These are phyloP conservation scores for Ganoderma lingzhi DNA, from an alignment of 1,284 basidiomycete species.

Conservation along the genomic window DNA sequence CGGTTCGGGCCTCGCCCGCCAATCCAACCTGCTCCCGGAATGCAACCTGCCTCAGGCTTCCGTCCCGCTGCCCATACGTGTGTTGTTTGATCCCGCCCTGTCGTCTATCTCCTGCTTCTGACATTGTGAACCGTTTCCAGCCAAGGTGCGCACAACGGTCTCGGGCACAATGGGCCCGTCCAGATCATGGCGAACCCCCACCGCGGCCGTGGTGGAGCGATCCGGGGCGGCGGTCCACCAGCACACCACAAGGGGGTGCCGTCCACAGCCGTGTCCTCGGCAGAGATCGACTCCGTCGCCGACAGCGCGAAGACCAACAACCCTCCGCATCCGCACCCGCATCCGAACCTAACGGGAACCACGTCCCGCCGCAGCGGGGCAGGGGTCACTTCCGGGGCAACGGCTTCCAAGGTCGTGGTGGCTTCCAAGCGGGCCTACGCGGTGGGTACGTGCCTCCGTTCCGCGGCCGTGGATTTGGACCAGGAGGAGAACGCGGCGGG, in stretches of 20 bases:
- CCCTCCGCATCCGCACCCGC: neutral
- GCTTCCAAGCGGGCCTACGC: conserved; percentile 19
- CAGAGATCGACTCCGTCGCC: conserved; percentile 24
- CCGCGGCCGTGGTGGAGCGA: conserved; percentile 52
- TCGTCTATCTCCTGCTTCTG: conserved; percentile 11
- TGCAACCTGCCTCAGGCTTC: conserved; percentile 66
- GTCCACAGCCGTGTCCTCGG: neutral
- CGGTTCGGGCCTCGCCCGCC: conserved; percentile 72
- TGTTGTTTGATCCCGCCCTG: conserved; percentile 24
- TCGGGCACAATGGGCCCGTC: conserved; percentile 41
- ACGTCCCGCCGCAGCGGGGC: conserved; percentile 27
- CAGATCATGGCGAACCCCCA: conserved; percentile 77
- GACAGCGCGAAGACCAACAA: conserved; percentile 18
- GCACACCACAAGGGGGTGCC: neutral
- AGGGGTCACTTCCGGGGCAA: conserved; percentile 39
- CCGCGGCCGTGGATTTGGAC: conserved; percentile 42
- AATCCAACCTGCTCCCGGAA: conserved; percentile 60
- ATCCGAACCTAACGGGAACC: conserved; percentile 13
- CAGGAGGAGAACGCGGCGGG: conserved; percentile 33
- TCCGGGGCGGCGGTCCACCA: conserved; percentile 31
- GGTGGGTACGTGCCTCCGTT: conserved; percentile 28
- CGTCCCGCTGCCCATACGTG: conserved; percentile 55
- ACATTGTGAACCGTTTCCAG: conserved; percentile 25
- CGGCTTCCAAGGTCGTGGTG: conserved; percentile 21
- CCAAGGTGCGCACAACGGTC: conserved; percentile 26